A percentile compares a stretch with the other conserved stretches of the same genome.
Conservation (phyloP, 257 asterid genomes). For the Scutellaria galericulata region DNA sequence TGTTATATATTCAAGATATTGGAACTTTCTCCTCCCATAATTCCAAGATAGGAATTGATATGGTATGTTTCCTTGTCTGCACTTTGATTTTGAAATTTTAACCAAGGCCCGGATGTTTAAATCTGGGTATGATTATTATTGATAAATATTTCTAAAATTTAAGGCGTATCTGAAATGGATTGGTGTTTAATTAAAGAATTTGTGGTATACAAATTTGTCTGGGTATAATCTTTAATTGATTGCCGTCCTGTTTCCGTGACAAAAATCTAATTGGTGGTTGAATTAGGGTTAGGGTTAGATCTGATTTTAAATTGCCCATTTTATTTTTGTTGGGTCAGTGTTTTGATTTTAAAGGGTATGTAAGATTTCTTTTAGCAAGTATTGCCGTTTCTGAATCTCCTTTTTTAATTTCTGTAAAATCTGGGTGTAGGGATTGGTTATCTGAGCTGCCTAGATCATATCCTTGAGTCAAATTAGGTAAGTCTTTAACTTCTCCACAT, state of each 20-base stretch:
- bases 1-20: slow-evolving; percentile 28
- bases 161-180: slow-evolving; percentile 14
- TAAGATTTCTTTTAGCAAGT: background rate
- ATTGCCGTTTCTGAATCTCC: slow-evolving; percentile 8
- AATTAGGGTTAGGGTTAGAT: slow-evolving; percentile 57
- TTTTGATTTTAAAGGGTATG: slow-evolving; percentile 22
- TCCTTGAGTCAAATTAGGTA: slow-evolving; percentile 28
- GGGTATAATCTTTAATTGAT: slow-evolving; percentile 18
- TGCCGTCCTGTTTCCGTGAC: slow-evolving; percentile 28
- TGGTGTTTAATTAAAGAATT: slow-evolving; percentile 22
- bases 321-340: background rate
- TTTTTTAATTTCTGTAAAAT: slow-evolving; percentile 27
- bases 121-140: slow-evolving; percentile 10
- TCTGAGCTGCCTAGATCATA: slow-evolving; percentile 37
- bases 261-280: slow-evolving; percentile 35
- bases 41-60: slow-evolving; percentile 29
- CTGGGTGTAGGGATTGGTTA: slow-evolving; percentile 34
- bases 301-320: slow-evolving; percentile 32
- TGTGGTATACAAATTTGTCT: background rate
- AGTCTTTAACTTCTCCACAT: slow-evolving; percentile 14
- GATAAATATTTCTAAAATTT: background rate
- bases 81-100: slow-evolving; percentile 27
- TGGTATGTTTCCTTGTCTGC: slow-evolving; percentile 32
- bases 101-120: slow-evolving; percentile 17
- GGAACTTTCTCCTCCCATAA: slow-evolving; percentile 25